Percentiles rank a stretch among this genome's conserved stretches.
Evolutionary conservation across 2,329 filamentous ascomycete genomes (phyloP).

Genomic region (Alternaria ventricosa): DNA sequence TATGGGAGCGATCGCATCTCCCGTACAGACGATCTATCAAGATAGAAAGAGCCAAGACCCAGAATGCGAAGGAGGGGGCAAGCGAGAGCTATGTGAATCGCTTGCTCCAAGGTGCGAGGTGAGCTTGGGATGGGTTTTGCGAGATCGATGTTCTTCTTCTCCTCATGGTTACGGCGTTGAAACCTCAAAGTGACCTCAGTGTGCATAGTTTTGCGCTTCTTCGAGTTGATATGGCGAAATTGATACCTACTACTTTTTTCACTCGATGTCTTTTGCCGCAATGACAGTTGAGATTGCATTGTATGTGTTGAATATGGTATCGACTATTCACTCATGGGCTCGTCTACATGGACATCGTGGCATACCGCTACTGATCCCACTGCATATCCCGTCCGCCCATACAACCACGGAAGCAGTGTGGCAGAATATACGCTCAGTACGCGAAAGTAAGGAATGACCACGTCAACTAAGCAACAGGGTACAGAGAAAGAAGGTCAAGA

Average conservation of each 20-base stretch:
- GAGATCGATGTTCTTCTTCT: not conserved
- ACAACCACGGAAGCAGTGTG: not conserved
- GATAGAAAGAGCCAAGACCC: not conserved
- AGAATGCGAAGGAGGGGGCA: not conserved
- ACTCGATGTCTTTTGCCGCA: not conserved
- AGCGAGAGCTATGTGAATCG: conserved; percentile 4
- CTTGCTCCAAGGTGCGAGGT: conserved; percentile 2
- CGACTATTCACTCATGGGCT: conserved; percentile 4
- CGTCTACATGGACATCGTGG: conserved; percentile 1
- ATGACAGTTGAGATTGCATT: not conserved
- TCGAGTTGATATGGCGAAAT: conserved; percentile 7
- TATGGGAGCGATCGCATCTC: not conserved
- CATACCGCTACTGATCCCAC: not conserved
- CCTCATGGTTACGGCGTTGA: conserved; percentile 15
- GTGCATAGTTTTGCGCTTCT: conserved; percentile 10
- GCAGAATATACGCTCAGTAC: not conserved
- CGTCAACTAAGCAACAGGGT: not conserved
- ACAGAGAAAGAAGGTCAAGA: not conserved
- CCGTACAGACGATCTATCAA: not conserved
- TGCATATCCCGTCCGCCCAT: not conserved
- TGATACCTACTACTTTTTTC: conserved; percentile 9
- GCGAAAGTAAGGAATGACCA: not conserved
- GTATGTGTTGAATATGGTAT: conserved; percentile 6
- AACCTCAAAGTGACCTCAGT: conserved; percentile 9
- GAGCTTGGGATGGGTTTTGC: not conserved